Conservation (phyloP, 371 early-diverging fungal genomes). For the Mucor irregularis region DNA sequence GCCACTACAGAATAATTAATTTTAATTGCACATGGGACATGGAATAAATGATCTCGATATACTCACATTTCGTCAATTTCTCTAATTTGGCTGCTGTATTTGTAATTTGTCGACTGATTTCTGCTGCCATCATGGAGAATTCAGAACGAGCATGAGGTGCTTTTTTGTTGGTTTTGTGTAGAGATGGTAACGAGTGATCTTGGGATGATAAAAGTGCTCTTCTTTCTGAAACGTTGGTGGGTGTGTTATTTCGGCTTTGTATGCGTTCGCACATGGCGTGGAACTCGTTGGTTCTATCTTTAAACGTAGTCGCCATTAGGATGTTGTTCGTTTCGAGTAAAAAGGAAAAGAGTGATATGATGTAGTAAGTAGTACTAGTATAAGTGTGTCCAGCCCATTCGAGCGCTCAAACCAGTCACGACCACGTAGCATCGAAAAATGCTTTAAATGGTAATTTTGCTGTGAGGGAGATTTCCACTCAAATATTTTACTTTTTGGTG, state of each 20-base stretch:
- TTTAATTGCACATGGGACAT: background rate
- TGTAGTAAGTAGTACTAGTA: too few relatives aligned
- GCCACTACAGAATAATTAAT: conserved; percentile 53
- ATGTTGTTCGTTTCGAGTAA: too few relatives aligned
- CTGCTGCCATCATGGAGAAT: conserved; percentile 62
- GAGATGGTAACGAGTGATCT: conserved; percentile 3
- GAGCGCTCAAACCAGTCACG: too few relatives aligned
- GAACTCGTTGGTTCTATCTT: conserved; percentile 56
- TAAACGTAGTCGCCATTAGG: conserved; percentile 32
- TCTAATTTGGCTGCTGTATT: conserved; percentile 65
- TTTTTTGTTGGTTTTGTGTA: conserved; percentile 14
- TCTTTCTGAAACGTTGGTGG: conserved; percentile 31
- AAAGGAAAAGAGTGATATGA: background rate
- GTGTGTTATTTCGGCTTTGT: conserved; percentile 34
- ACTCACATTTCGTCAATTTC: conserved; percentile 65
- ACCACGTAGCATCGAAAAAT: too few relatives aligned
- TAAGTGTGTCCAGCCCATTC: too few relatives aligned
- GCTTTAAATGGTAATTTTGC: too few relatives aligned
- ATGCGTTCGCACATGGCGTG: conserved; percentile 50
- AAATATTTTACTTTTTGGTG: too few relatives aligned
- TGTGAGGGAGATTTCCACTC: too few relatives aligned
- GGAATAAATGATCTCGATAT: background rate
- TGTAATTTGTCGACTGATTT: conserved; percentile 67
- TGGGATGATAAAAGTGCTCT: conserved; percentile 36
- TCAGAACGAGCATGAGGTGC: conserved; percentile 43